Percentiles rank a stretch among this genome's conserved stretches.
phyloP scores from a whole-genome alignment of 495 filamentous ascomycete species.

The Aspergillus wentii region DNA sequence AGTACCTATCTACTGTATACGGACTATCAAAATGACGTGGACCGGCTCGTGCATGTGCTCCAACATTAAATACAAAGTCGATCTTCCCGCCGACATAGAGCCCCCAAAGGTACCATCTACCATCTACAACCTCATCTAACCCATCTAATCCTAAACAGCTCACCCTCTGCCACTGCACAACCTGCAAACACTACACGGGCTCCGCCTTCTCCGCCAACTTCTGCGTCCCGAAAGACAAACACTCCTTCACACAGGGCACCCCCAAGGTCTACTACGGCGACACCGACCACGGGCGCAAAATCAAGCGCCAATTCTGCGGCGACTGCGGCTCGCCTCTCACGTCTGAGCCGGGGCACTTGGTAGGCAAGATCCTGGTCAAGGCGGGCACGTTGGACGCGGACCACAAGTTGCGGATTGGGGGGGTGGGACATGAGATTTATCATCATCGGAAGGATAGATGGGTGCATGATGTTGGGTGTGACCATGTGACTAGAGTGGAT shows the following conservation, averaged over 20 bases:
- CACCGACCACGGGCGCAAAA: constrained; percentile 8
- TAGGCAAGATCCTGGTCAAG: constrained; percentile 12
- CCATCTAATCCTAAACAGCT: constrained; percentile 8
- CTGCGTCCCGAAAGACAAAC: constrained; percentile 10
- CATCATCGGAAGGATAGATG: constrained; percentile 19
- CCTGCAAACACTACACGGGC: constrained; percentile 26
- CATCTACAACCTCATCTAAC: background rate
- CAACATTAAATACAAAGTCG: constrained; percentile 20
- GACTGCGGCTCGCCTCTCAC: constrained; percentile 22
- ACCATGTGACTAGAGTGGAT: too few species aligned
- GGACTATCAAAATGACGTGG: constrained; percentile 7
- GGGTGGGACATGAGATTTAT: constrained; percentile 17
- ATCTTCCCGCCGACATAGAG: constrained; percentile 13
- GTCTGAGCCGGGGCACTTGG: constrained; percentile 5
- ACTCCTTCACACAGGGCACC: constrained; percentile 14
- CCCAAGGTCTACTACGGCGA: constrained; percentile 18
- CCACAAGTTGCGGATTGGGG: constrained; percentile 1
- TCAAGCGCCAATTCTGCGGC: constrained; percentile 18
- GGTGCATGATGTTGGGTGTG: constrained; percentile 15
- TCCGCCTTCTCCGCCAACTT: constrained; percentile 24
- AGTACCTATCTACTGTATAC: background rate
- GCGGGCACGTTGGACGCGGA: constrained; percentile 24
- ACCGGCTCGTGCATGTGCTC: constrained; percentile 23
- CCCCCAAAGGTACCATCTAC: constrained; percentile 20
- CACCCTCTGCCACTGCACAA: constrained; percentile 26